These are phyloP conservation scores for Phytophthora crassamura DNA, from an alignment of 352 stramenopile genomes.

Conservation along the genomic window DNA sequence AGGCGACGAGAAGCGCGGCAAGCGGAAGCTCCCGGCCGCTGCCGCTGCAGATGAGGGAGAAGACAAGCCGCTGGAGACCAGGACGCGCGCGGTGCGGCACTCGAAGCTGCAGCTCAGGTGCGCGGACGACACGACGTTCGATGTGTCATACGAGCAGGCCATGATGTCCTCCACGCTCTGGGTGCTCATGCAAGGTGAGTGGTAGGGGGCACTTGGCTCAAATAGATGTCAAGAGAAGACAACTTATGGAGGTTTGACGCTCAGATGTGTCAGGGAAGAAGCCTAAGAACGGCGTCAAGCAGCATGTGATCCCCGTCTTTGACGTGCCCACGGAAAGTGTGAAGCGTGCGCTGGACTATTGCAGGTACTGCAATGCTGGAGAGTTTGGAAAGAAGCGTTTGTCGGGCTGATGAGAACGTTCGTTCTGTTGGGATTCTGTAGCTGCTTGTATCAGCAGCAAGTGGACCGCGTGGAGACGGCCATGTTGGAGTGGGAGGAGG, in stretches of 20 bases:
- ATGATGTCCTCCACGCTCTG: slow-evolving; percentile 90
- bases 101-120: slow-evolving; percentile 84
- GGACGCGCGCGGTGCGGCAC: slow-evolving; percentile 18
- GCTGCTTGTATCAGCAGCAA: slow-evolving; percentile 81
- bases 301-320: slow-evolving; percentile 80
- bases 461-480: slow-evolving; percentile 64
- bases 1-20: slow-evolving; percentile 39
- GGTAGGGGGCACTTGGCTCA: neutral
- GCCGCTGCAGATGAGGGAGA: slow-evolving; percentile 20
- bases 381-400: neutral
- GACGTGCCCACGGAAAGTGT: slow-evolving; percentile 79
- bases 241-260: slow-evolving; percentile 17
- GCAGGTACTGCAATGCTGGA: slow-evolving; percentile 40
- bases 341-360: slow-evolving; percentile 76
- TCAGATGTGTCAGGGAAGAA: slow-evolving; percentile 62
- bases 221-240: neutral
- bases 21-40: slow-evolving; percentile 31
- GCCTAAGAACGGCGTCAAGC: slow-evolving; percentile 56
- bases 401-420: neutral
- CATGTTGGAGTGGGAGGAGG: slow-evolving; percentile 70
- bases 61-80: slow-evolving; percentile 3
- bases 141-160: slow-evolving; percentile 83
- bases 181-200: slow-evolving; percentile 73
- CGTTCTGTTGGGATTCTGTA: slow-evolving; percentile 24
- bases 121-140: slow-evolving; percentile 67